phyloP scores from a whole-genome alignment of 108 stramenopile genomes.

The Schizochytrium sp. region DNA sequence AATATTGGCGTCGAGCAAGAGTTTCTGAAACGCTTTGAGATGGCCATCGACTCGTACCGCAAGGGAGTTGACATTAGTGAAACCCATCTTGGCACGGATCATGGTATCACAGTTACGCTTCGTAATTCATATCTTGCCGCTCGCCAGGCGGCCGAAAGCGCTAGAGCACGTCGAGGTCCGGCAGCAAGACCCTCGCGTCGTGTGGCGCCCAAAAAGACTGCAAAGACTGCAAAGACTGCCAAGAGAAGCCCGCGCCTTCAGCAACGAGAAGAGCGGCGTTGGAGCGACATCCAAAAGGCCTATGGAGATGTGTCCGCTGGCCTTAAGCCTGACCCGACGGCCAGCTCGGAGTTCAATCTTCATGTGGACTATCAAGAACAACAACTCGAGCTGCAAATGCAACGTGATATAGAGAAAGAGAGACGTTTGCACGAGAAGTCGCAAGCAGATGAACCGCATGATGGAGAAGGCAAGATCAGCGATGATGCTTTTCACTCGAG shows the following conservation, averaged over 20 bases:
- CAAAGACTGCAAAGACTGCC: not conserved
- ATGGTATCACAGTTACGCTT: constrained; percentile 49
- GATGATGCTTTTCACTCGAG: too few relatives aligned
- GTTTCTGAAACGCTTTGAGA: constrained; percentile 50
- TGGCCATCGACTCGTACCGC: constrained; percentile 43
- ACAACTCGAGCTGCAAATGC: not conserved
- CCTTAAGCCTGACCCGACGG: not conserved
- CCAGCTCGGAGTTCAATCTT: not conserved
- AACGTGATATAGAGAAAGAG: not conserved
- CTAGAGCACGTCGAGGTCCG: not conserved
- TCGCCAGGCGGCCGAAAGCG: not conserved
- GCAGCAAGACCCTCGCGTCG: not conserved
- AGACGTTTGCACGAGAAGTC: not conserved
- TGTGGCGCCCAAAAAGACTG: too few relatives aligned
- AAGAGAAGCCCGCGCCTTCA: not conserved
- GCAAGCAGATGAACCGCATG: not conserved
- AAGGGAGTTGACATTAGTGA: constrained; percentile 55
- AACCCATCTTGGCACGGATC: constrained; percentile 44
- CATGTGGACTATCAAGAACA: not conserved
- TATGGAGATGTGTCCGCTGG: not conserved
- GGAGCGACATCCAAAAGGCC: not conserved
- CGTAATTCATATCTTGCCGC: constrained; percentile 33
- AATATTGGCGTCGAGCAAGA: constrained; percentile 64
- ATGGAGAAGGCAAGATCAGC: too few relatives aligned
- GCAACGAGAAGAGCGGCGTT: not conserved